Base-by-base conservation (phyloP, 371 early-diverging fungal genomes). In the Sporodiniella umbellata region DNA sequence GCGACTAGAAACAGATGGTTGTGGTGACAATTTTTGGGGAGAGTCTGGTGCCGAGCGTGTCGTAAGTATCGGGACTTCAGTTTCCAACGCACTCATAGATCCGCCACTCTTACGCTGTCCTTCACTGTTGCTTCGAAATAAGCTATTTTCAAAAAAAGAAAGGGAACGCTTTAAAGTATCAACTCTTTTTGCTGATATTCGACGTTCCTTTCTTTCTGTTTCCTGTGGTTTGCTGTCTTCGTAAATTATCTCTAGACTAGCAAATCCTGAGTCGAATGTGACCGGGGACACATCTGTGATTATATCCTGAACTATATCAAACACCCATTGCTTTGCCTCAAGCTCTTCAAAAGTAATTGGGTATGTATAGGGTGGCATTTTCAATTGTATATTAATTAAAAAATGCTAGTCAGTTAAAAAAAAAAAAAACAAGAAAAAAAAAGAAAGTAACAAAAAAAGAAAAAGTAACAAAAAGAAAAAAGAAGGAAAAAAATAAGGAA, bases 301-400 rank as follows among this genome's bases (percentile, higher is more conserved):
- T 15, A 72, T 55, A 19, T 42, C 39, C 17, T 62, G 53, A 8
- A 72, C 45, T 7, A 63, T 65, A 28, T 57, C 59, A 14, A 54
- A 55, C 17, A 68, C 72, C 72, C 72, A 72, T 48, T 54, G 51
- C 39, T 61, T 62, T 12, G 62, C 72, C 49, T 72, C 68, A 35
- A 68, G 57, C 40, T 58, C 52, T 47, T 72, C 72, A 54, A 72
- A 66, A 12, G 59, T 58, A 26, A 38, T 38, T 44, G 45, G 70
- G 48, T 58, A 61, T 45, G 31, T 31, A 51, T 40, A 49, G 52
- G 56, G 59, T 28, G 56, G 62, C 62, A 62, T 62, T 23, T 3
- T 23, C n/a, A 28, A 19, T 25, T 18, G 8, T 23, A 35, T 23
- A 26, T 23, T 19, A 33, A 15, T 44, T 28, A 24, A 28, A 50